Evolutionary conservation across 2,329 filamentous ascomycete species (phyloP), one percentile per base, ranked within the genome.

Genomic region (Penicillium rolfsii): DNA sequence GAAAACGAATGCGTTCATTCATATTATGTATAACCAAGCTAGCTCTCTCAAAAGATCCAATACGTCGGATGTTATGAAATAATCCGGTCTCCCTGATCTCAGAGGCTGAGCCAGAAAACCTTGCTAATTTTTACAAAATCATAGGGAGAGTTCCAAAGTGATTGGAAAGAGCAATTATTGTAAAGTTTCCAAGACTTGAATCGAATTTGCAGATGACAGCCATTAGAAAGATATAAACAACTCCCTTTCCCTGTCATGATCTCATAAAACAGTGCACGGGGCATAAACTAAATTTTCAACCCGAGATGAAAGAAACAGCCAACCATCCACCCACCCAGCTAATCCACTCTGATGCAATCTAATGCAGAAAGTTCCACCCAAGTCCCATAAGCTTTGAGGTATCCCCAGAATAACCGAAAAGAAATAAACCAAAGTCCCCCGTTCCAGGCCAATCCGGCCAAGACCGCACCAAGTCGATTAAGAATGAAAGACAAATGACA

Each of bases 241-340:
- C 0, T 4, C n/a, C 24, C 22, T 22, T 57, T 52, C 57, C 60
- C 52, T 45, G 22, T 64, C 63, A 58, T 65, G 57, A 50, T 64
- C 57, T 60, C 61, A 41, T 65, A 36, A 61, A 58, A 57, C 52
- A 19, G 14, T 22, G 16, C n/a, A 24, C 11, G 4, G 9, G 2
- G 30, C 30, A 50, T 30, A 58, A 55, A 22, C 19, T 19, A 19
- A 19, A 19, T 19, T 11, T 16, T 24, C n/a, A 26, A 26, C 30
- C 49, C 49, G 35, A 40, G 49, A 22, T 35, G 40, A 49, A 45
- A 52, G 14, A 19, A 12, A 28, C 5, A 16, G 38, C 38, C n/a
- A 41, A 24, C 19, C n/a, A 8, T 19, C 7, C 36, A 36, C 12
- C 35, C 35, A 36, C 11, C 33, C 9, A 33, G 6, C 49, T 48